Percentiles rank a stretch among this genome's conserved stretches.
phyloP scores from a whole-genome alignment of 169 alveolate species.

The Plasmodium vivax region DNA sequence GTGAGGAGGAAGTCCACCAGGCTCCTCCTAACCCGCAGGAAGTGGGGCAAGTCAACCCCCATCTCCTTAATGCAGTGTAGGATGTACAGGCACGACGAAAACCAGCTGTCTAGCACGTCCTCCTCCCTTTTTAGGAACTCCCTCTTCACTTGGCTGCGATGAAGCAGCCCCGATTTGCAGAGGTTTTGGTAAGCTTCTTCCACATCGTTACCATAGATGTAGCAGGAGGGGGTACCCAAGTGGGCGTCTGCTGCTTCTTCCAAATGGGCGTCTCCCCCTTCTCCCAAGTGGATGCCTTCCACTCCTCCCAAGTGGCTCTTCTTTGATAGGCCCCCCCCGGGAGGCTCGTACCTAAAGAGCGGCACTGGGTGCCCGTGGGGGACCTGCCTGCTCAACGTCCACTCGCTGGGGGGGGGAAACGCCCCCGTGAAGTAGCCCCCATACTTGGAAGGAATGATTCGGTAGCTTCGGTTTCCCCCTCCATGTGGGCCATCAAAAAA shows the following conservation, averaged over 20 bases:
- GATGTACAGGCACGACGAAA: conserved; percentile 31
- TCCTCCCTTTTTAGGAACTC: conserved; percentile 21
- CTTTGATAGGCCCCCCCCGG: too few relatives aligned
- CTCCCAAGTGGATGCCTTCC: too few relatives aligned
- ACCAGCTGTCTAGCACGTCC: conserved; percentile 55
- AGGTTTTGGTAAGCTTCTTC: conserved; percentile 33
- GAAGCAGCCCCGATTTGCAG: background rate
- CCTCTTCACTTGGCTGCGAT: background rate
- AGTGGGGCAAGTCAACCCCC: background rate
- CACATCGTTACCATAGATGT: conserved; percentile 12
- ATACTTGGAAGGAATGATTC: conserved; percentile 28
- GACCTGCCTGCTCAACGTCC: conserved; percentile 38
- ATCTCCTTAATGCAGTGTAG: conserved; percentile 17
- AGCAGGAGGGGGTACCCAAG: background rate
- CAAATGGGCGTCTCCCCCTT: background rate
- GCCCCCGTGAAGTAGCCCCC: conserved; percentile 10
- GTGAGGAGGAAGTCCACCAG: conserved; percentile 45
- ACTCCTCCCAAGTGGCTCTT: too few relatives aligned
- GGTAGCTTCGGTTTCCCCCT: background rate
- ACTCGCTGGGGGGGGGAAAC: background rate
- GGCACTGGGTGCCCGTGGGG: conserved; percentile 40
- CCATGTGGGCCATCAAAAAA: background rate
- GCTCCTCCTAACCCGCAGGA: background rate
- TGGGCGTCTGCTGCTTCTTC: background rate
- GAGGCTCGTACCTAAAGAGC: conserved; percentile 25